Percentiles rank a stretch among this genome's conserved stretches.
Conservation (phyloP, 768 basidiomycete species). For the Podaxis sp. region DNA sequence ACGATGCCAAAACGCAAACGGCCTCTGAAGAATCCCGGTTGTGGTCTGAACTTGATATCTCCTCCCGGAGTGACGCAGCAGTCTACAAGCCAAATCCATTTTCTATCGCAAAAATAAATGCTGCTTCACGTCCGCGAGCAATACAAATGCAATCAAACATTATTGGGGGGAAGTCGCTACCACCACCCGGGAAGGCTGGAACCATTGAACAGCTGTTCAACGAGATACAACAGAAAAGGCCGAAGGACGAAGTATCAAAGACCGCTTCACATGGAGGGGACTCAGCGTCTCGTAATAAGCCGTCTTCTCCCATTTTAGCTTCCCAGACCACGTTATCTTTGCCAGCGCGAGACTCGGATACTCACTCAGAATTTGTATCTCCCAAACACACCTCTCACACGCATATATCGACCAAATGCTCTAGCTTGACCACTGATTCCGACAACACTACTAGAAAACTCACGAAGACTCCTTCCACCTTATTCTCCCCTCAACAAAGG, state of each 20-base stretch:
- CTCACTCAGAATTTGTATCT: background rate
- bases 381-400: background rate
- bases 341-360: too few relatives aligned
- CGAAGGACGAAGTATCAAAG: background rate
- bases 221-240: background rate
- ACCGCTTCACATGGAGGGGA: background rate
- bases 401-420: background rate
- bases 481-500: background rate
- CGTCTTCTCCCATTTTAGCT: background rate
- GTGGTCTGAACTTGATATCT: constrained; percentile 47
- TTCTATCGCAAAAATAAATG: constrained; percentile 80
- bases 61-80: constrained; percentile 58
- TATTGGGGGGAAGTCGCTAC: background rate
- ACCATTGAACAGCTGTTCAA: background rate
- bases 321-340: too few relatives aligned
- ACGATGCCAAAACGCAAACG: background rate
- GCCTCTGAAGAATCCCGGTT: constrained; percentile 5
- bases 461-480: background rate
- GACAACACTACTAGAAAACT: background rate
- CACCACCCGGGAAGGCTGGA: background rate
- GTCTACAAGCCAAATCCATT: constrained; percentile 76
- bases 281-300: background rate
- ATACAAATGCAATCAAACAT: background rate
- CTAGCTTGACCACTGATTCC: background rate
- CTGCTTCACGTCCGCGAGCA: constrained; percentile 43